Evolutionary conservation across 2,329 filamentous ascomycete species (phyloP).

Genomic region (Aureobasidium melanogenum): DNA sequence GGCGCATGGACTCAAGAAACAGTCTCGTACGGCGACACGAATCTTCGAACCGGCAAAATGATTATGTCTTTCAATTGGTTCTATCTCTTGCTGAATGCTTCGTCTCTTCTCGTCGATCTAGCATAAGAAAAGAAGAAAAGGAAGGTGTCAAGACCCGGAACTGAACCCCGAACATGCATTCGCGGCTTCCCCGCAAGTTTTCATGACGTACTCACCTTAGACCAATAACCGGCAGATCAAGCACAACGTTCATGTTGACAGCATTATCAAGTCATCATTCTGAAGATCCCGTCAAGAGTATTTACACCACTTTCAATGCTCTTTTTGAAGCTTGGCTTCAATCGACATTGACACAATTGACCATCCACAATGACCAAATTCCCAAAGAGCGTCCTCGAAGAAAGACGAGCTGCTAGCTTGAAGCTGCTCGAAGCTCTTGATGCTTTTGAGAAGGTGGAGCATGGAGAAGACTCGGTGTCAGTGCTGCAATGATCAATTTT

Average conservation of each 20-base stretch:
- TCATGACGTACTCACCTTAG: neutral
- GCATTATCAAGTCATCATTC: neutral
- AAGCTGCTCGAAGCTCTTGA: neutral
- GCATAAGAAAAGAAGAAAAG: neutral
- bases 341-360: neutral
- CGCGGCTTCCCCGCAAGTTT: conserved; percentile 2
- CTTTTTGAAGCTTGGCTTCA: neutral
- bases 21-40: neutral
- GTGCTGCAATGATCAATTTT: neutral
- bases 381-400: conserved; percentile 21
- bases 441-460: neutral
- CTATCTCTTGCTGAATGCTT: no score
- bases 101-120: no score
- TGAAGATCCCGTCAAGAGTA: neutral
- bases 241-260: neutral
- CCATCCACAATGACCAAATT: conserved; percentile 6
- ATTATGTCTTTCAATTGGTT: neutral
- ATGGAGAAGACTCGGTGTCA: neutral
- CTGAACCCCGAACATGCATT: neutral
- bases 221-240: neutral
- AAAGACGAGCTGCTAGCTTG: conserved; percentile 17
- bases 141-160: neutral
- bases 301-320: neutral
- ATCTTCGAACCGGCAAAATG: neutral
- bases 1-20: neutral